Base-by-base conservation (phyloP, 495 filamentous ascomycete species). In the Podospora appendiculata region DNA sequence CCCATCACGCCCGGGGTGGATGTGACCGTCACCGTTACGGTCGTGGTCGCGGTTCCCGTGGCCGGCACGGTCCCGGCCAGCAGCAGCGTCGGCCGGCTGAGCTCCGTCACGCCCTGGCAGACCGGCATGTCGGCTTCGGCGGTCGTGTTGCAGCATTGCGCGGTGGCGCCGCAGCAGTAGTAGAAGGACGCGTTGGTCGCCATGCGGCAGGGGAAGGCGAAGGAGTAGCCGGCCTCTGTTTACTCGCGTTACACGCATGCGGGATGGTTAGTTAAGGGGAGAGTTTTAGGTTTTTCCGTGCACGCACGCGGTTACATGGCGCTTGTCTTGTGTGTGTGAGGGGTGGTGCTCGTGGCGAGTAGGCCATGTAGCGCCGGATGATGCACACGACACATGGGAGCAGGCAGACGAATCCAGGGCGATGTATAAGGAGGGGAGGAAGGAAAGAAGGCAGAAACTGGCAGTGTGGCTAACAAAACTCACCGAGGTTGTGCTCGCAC, bases 111-210 rank as follows among this genome's bases (percentile, higher is more conserved):
- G 10, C 49, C 45, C 13, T 34, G 43, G 14, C 55, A 39, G 17
- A 49, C 34, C 17, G 55, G 46, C 17, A 45, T 47, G 18, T 41
- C 38, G 5, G 7, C 19, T 46, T 33, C 12, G 34, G 9, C 12
- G 19, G 32, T 52, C 48, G 48, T 44, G 25, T 13, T 32, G 46
- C 57, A 59, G 49, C 57, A 59, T 3, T 49, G 35, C 5, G 52
- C 50, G 8, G 48, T 52, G 18, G 49, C 38, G 44, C 48, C 53
- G 44, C 57, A 51, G 42, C 57, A 59, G 48, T 48, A 55, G 41
- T 59, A 40, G 32, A 51, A 55, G 32, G 54, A 48, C n/a, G 41
- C 45, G 39, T 54, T 48, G 41, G 52, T 54, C 6, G 25, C 39
- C 19, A 49, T 45, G 25, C 45, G 13, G 52, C 45, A 54, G 39